phyloP scores from a whole-genome alignment of 805 yeast species.

The Maudiozyma turicensis region DNA sequence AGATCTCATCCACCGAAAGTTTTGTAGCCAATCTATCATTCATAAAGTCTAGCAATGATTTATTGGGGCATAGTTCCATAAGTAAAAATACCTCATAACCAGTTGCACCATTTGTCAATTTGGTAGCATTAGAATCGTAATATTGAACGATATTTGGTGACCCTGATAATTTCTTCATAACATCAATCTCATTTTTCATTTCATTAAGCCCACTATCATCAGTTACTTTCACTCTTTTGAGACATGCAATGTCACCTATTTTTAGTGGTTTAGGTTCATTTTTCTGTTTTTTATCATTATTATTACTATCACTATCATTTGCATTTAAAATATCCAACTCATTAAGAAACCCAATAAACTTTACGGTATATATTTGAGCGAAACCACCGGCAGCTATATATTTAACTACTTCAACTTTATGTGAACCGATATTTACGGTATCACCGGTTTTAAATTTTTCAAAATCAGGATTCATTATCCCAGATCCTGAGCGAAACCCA shows the following conservation, averaged over 20 bases:
- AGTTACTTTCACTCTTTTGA: conserved; percentile 66
- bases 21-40: conserved; percentile 74
- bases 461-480: conserved; percentile 4
- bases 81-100: conserved; percentile 80
- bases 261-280: conserved; percentile 5
- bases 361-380: conserved; percentile 68
- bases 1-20: conserved; percentile 63
- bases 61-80: conserved; percentile 89
- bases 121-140: conserved; percentile 68
- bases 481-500: conserved; percentile 1
- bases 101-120: conserved; percentile 30
- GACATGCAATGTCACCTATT: conserved; percentile 46
- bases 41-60: conserved; percentile 85
- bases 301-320: conserved; percentile 2
- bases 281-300: conserved; percentile 6
- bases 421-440: conserved; percentile 51
- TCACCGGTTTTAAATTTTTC: conserved; percentile 35
- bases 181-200: conserved; percentile 67
- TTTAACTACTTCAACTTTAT: conserved; percentile 41
- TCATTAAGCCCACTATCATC: conserved; percentile 58
- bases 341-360: conserved; percentile 30
- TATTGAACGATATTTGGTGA: conserved; percentile 56
- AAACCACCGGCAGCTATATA: conserved; percentile 70
- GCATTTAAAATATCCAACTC: conserved; percentile 10
- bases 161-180: conserved; percentile 53